phyloP scores from a whole-genome alignment of 192 early-diverging fungal species.

The Coemansia umbellata region DNA sequence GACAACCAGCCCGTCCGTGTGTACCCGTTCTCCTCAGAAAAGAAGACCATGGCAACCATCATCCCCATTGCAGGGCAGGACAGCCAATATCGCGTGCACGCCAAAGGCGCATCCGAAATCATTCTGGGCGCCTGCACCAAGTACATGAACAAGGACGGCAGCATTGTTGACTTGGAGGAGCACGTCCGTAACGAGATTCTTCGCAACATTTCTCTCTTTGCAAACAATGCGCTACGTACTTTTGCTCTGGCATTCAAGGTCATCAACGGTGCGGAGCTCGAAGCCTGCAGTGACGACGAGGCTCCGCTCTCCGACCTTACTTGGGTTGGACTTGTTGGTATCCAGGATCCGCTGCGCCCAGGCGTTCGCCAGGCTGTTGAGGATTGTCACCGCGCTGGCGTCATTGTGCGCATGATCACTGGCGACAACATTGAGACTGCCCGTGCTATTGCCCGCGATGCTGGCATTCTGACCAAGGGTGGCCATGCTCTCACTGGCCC shows the following conservation, averaged over 20 bases:
- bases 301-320: conserved; percentile 57
- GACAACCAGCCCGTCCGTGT: conserved; percentile 58
- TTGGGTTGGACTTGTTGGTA: conserved; percentile 75
- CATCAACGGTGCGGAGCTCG: conserved; percentile 41
- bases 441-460: conserved; percentile 80
- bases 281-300: conserved; percentile 51
- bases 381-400: conserved; percentile 75
- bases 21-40: conserved; percentile 84
- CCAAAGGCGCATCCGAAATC: conserved; percentile 82
- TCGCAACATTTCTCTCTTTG: conserved; percentile 56
- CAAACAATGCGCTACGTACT: conserved; percentile 68
- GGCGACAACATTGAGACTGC: conserved; percentile 86
- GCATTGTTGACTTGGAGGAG: conserved; percentile 47
- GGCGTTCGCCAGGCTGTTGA: conserved; percentile 76
- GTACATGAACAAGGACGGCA: conserved; percentile 56
- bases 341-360: conserved; percentile 82
- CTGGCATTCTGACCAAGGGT: conserved; percentile 76
- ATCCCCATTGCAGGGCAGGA: conserved; percentile 35
- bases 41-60: conserved; percentile 86
- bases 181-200: conserved; percentile 42
- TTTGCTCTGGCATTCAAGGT: conserved; percentile 68
- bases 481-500: conserved; percentile 77
- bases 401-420: conserved; percentile 88
- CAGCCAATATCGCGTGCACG: conserved; percentile 52
- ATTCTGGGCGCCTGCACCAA: conserved; percentile 62